phyloP scores from a whole-genome alignment of 2,329 filamentous ascomycete species.

The Nemania sp. region DNA sequence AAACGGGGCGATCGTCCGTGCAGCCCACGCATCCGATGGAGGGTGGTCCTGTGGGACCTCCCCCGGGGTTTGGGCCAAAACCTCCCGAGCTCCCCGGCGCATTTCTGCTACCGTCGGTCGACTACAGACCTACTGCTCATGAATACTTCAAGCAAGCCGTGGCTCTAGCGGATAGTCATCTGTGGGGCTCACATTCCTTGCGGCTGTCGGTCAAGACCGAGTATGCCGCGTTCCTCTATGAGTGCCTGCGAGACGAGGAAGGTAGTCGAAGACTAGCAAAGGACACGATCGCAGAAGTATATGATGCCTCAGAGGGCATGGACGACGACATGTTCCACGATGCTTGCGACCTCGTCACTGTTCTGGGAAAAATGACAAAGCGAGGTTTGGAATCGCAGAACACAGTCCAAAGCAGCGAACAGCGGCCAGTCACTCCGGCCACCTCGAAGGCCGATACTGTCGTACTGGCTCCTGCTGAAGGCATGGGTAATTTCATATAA shows the following conservation, averaged over 20 bases:
- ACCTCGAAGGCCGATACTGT: conserved; percentile 30
- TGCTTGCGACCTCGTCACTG: conserved; percentile 83
- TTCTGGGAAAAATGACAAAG: conserved; percentile 87
- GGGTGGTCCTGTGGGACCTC: conserved; percentile 61
- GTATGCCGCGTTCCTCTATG: conserved; percentile 90
- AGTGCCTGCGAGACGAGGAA: conserved; percentile 83
- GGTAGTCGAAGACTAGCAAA: conserved; percentile 77
- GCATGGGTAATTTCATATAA: conserved; percentile 40
- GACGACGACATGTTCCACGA: conserved; percentile 95
- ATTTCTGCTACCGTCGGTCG: conserved; percentile 76
- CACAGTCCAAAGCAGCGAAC: conserved; percentile 19
- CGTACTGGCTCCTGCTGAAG: conserved; percentile 29
- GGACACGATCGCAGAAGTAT: conserved; percentile 85
- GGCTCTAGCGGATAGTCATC: conserved; percentile 70
- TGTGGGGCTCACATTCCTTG: conserved; percentile 88
- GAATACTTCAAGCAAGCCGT: conserved; percentile 80
- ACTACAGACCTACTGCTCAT: conserved; percentile 84
- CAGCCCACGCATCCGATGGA: conserved; percentile 57
- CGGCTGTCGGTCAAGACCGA: conserved; percentile 90
- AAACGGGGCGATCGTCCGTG: conserved; percentile 50
- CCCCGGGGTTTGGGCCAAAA: conserved; percentile 56
- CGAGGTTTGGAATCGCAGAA: conserved; percentile 58
- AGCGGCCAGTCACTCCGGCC: conserved; percentile 26
- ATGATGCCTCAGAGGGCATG: conserved; percentile 88
- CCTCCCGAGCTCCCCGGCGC: conserved; percentile 58